Percentiles rank a stretch among this genome's conserved stretches.
These are phyloP conservation scores for Termitomyces sp. DNA, from an alignment of 768 basidiomycete species.

Conservation along the genomic window DNA sequence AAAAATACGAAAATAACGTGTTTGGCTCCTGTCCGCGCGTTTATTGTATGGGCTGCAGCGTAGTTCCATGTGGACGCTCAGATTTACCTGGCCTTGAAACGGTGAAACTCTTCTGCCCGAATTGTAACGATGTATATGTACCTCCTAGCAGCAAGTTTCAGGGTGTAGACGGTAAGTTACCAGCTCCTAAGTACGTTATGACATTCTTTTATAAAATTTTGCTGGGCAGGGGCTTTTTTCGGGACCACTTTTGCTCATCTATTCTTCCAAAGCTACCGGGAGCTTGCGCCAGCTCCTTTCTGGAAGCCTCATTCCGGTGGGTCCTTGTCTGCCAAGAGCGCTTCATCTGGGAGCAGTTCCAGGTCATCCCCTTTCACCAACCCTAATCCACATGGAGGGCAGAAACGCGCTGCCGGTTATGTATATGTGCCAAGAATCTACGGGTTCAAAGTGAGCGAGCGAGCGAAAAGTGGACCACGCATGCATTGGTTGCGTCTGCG, in stretches of 20 bases:
- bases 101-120: constrained; percentile 96
- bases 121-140: constrained; percentile 94
- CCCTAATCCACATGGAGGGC: constrained; percentile 85
- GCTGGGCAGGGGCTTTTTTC: constrained; percentile 84
- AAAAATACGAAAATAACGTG: constrained; percentile 89
- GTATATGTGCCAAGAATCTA: constrained; percentile 93
- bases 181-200: neutral
- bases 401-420: constrained; percentile 81
- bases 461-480: constrained; percentile 89
- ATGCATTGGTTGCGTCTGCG: constrained; percentile 95
- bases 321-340: constrained; percentile 52
- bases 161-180: constrained; percentile 81
- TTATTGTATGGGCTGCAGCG: constrained; percentile 82
- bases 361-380: constrained; percentile 66
- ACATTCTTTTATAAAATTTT: constrained; percentile 3
- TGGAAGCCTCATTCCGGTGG: constrained; percentile 64
- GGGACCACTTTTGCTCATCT: constrained; percentile 98
- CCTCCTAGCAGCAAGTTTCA: constrained; percentile 95
- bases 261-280: constrained; percentile 97
- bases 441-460: constrained; percentile 95
- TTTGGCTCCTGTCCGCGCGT: constrained; percentile 97
- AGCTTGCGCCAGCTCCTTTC: constrained; percentile 91
- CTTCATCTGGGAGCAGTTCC: constrained; percentile 42
- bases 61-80: constrained; percentile 92
- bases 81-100: constrained; percentile 96